Percentiles rank a stretch among this genome's conserved stretches.
Evolutionary conservation across 257 asterid genomes (phyloP).

Genomic region (Solanum arcanum): DNA sequence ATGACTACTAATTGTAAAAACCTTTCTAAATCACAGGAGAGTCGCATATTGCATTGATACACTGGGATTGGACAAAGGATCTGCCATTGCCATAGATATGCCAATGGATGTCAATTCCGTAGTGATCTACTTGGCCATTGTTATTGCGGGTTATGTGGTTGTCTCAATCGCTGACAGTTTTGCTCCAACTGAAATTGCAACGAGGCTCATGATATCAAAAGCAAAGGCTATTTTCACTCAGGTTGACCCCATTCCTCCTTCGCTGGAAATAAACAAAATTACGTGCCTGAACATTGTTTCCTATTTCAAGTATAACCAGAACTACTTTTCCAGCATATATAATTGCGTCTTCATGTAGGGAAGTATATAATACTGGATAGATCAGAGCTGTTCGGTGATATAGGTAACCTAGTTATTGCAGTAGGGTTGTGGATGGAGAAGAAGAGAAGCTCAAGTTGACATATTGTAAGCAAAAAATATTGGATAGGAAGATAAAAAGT

Average conservation of each 20-base stretch:
- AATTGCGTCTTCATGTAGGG: neutral
- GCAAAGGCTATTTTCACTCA: conserved; percentile 92
- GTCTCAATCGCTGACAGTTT: conserved; percentile 99
- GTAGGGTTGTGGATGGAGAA: neutral
- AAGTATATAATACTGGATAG: neutral
- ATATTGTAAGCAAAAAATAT: neutral
- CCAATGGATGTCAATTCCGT: conserved; percentile 92
- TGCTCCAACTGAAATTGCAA: conserved; percentile 76
- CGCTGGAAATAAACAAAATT: neutral
- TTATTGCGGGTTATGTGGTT: conserved; percentile 86
- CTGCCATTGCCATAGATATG: conserved; percentile 93
- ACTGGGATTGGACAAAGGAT: conserved; percentile 70
- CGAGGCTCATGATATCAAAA: conserved; percentile 73
- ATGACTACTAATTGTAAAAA: neutral
- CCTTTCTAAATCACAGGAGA: conserved; percentile 29
- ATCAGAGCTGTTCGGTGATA: neutral
- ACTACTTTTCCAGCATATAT: neutral
- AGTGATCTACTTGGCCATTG: conserved; percentile 84
- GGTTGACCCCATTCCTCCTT: conserved; percentile 25
- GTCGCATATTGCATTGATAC: conserved; percentile 77
- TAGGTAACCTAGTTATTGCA: neutral
- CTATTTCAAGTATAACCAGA: neutral
- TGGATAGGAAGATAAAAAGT: neutral
- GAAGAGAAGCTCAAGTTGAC: neutral
- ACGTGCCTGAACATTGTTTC: neutral